These are phyloP conservation scores for Podospora australis DNA, from an alignment of 495 filamentous ascomycete genomes.

Conservation along the genomic window DNA sequence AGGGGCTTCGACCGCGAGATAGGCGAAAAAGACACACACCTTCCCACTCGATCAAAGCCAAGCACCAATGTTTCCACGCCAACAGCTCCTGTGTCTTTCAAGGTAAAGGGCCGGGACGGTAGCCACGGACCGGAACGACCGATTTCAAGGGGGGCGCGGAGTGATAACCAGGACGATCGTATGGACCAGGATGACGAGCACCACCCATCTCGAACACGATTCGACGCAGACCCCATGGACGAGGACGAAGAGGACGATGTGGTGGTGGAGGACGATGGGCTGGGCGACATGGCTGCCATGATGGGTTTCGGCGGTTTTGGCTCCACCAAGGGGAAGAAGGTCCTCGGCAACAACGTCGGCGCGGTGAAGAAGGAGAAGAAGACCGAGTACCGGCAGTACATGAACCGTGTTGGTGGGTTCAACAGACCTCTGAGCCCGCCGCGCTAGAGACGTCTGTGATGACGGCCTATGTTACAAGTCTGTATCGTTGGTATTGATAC, in stretches of 20 bases:
- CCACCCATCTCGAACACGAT: constrained; percentile 11
- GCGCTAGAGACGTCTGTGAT: constrained; percentile 20
- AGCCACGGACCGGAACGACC: constrained; percentile 8
- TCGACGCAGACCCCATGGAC: constrained; percentile 39
- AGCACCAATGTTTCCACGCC: constrained; percentile 37
- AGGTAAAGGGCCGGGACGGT: constrained; percentile 34
- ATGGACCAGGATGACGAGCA: constrained; percentile 17
- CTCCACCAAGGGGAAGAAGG: constrained; percentile 84
- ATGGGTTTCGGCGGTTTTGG: constrained; percentile 87
- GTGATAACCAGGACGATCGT: no score
- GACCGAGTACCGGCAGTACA: constrained; percentile 94
- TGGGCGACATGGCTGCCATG: constrained; percentile 68
- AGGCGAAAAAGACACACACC: constrained; percentile 12
- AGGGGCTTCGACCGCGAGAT: background rate
- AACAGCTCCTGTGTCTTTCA: constrained; percentile 28
- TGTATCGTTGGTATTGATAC: constrained; percentile 13
- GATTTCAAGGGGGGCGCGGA: no score
- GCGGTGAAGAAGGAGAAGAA: constrained; percentile 90
- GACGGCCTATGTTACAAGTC: background rate
- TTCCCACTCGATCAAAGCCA: constrained; percentile 25
- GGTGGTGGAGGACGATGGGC: constrained; percentile 56
- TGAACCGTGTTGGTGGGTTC: constrained; percentile 96
- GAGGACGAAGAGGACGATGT: constrained; percentile 41
- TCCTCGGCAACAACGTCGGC: constrained; percentile 81
- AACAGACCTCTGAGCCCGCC: constrained; percentile 72